phyloP scores from a whole-genome alignment of 306 rosid species.

The Cyamopsis tetragonoloba region DNA sequence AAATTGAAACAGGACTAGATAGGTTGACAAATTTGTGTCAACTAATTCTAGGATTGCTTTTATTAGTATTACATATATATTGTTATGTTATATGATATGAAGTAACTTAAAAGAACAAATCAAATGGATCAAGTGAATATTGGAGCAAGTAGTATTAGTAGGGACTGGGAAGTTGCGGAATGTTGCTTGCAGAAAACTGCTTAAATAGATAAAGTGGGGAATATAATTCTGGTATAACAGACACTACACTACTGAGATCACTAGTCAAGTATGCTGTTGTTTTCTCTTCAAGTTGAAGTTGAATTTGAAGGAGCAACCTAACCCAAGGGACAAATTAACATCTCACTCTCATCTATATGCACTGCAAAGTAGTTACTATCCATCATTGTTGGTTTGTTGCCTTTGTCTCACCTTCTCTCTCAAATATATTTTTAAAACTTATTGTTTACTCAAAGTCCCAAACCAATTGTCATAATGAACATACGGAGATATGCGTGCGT shows the following conservation, averaged over 20 bases:
- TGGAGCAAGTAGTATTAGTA: background rate
- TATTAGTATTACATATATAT: too few relatives aligned
- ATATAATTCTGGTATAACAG: conserved; percentile 23
- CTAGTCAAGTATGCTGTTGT: conserved; percentile 23
- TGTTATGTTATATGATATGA: conserved; percentile 24
- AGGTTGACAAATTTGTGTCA: conserved; percentile 17
- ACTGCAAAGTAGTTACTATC: conserved; percentile 15
- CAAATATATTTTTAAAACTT: conserved; percentile 16
- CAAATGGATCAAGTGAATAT: conserved; percentile 2
- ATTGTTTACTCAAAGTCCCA: conserved; percentile 45
- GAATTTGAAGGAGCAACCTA: too few relatives aligned
- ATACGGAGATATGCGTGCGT: too few relatives aligned
- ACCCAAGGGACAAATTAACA: too few relatives aligned
- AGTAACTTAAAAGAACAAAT: conserved; percentile 41
- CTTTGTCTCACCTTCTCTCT: background rate
- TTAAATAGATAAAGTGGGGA: conserved; percentile 24
- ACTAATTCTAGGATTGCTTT: conserved; percentile 31
- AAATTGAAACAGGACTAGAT: too few relatives aligned
- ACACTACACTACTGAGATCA: too few relatives aligned
- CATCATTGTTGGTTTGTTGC: conserved; percentile 35
- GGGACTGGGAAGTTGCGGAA: conserved; percentile 9
- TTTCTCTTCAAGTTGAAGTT: conserved; percentile 41
- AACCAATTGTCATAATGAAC: too few relatives aligned
- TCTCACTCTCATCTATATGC: too few relatives aligned
- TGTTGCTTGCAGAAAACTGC: conserved; percentile 24